Percentiles rank a stretch among this genome's conserved stretches.
These are phyloP conservation scores for Flaveria linearis DNA, from an alignment of 129 eudicot species.

Conservation along the genomic window DNA sequence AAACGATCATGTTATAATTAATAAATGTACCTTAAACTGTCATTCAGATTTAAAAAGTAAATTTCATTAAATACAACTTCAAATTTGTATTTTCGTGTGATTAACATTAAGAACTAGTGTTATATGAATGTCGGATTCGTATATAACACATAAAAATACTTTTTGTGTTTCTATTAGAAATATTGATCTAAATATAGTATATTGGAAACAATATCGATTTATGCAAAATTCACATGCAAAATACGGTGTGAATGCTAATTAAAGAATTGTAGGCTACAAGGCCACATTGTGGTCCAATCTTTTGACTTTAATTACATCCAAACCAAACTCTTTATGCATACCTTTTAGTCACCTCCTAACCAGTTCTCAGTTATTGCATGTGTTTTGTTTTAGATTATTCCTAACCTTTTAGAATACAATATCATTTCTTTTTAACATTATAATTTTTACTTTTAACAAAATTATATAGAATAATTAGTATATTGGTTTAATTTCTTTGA, in stretches of 20 bases:
- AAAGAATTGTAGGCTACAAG: conserved; percentile 30
- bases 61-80: background rate
- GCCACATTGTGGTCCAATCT: conserved; percentile 36
- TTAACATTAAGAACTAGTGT: too few species aligned
- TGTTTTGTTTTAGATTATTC: conserved; percentile 6
- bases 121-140: too few species aligned
- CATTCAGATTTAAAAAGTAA: background rate
- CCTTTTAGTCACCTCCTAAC: conserved; percentile 31
- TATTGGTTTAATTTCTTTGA: background rate
- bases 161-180: background rate
- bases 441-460: background rate
- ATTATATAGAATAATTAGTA: background rate
- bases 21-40: conserved; percentile 21
- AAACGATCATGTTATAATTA: background rate
- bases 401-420: background rate
- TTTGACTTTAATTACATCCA: conserved; percentile 33
- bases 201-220: background rate
- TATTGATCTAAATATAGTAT: background rate
- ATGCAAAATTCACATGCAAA: conserved; percentile 7
- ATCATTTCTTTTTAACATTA: background rate
- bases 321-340: conserved; percentile 24
- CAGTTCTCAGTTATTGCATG: conserved; percentile 16
- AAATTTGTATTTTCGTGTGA: background rate
- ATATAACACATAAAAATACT: too few species aligned
- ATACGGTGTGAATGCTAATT: conserved; percentile 35